These are phyloP conservation scores for Blastobotrys terrestris DNA, from an alignment of 805 yeast species.

Conservation along the genomic window DNA sequence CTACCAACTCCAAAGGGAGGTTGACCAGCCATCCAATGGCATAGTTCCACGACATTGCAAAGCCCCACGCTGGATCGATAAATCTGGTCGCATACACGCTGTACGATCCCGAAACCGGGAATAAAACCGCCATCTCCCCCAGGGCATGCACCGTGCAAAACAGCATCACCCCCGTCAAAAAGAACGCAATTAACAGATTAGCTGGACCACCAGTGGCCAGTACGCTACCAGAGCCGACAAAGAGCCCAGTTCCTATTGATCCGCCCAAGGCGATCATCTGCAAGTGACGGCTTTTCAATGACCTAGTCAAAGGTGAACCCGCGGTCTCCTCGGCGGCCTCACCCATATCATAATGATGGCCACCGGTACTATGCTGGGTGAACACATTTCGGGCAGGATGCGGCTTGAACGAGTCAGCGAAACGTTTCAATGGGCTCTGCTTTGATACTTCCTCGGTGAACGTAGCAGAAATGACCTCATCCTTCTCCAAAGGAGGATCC, in stretches of 20 bases:
- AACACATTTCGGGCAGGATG: slow-evolving; percentile 32
- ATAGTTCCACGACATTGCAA: slow-evolving; percentile 66
- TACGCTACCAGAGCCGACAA: slow-evolving; percentile 45
- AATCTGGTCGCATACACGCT: slow-evolving; percentile 52
- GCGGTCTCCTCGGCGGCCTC: slow-evolving; percentile 39
- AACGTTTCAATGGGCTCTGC: slow-evolving; percentile 21
- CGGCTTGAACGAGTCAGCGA: slow-evolving; percentile 39
- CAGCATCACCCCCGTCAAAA: slow-evolving; percentile 56
- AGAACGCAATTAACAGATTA: slow-evolving; percentile 51
- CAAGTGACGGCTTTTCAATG: slow-evolving; percentile 33
- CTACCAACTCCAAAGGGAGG: slow-evolving; percentile 57
- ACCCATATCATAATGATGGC: slow-evolving; percentile 15
- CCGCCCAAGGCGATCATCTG: slow-evolving; percentile 76
- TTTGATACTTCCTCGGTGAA: background rate
- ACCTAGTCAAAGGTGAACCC: slow-evolving; percentile 49
- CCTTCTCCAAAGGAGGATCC: background rate
- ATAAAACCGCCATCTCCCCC: slow-evolving; percentile 65
- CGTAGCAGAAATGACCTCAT: background rate
- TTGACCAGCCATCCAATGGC: slow-evolving; percentile 54
- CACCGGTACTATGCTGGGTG: slow-evolving; percentile 7
- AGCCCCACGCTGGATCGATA: slow-evolving; percentile 57
- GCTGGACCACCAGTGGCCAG: slow-evolving; percentile 45
- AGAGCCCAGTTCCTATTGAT: slow-evolving; percentile 71
- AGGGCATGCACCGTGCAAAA: slow-evolving; percentile 58
- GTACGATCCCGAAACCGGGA: slow-evolving; percentile 53